A percentile compares a stretch with the other conserved stretches of the same genome.
These are phyloP conservation scores for Nicotiana rustica DNA, from an alignment of 305 asterid genomes.

Conservation along the genomic window DNA sequence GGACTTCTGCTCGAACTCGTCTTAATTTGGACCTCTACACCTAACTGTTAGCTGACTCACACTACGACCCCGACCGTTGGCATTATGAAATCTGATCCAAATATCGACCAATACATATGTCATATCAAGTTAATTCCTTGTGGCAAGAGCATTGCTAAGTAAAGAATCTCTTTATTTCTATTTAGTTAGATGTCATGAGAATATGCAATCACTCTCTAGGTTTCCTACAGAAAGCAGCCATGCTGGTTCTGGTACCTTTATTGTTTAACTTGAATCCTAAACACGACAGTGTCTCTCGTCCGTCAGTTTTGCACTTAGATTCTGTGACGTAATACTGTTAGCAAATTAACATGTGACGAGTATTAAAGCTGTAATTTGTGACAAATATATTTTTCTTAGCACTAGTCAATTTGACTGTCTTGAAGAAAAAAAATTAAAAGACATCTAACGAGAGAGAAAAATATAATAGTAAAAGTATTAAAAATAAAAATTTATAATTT, in stretches of 20 bases:
- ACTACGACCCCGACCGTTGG: too few species aligned
- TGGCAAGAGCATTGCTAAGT: not conserved
- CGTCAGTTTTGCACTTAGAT: not conserved
- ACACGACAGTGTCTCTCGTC: slow-evolving; percentile 12
- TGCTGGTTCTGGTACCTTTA: not conserved
- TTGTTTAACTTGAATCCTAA: not conserved
- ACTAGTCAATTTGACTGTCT: not conserved
- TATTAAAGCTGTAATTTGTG: not conserved
- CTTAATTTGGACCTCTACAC: too few species aligned
- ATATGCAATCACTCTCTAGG: not conserved
- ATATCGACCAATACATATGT: not conserved
- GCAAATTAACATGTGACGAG: not conserved
- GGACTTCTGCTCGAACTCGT: too few species aligned
- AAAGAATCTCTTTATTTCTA: not conserved
- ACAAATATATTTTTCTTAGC: too few species aligned
- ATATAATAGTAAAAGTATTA: too few species aligned
- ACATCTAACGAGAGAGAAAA: too few species aligned
- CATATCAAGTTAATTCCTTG: not conserved
- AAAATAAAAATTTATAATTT: too few species aligned
- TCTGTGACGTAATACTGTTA: not conserved
- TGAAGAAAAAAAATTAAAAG: too few species aligned
- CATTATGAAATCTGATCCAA: too few species aligned
- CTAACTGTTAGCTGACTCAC: too few species aligned
- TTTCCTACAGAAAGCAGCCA: not conserved
- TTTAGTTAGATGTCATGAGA: not conserved